Evolutionary conservation across 768 basidiomycete genomes (phyloP), one percentile per base, ranked within the genome.

Genomic region (Rhodotorula sphaerocarpa): DNA sequence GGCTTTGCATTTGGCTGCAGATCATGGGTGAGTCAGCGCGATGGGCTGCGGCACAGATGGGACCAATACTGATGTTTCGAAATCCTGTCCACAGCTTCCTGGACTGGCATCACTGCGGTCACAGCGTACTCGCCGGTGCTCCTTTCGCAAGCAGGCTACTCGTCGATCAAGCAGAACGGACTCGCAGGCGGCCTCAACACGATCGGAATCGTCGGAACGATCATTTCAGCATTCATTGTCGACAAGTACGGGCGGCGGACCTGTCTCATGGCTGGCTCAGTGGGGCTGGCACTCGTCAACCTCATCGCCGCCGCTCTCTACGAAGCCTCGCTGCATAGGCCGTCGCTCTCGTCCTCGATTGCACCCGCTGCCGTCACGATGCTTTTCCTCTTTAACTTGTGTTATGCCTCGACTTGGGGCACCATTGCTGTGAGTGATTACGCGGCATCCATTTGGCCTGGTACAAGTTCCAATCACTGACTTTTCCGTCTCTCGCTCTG

Each of bases 281-380:
- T 58, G 16, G 54, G 42, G 15, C 54, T 55, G 42, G 54, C 54
- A 30, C 23, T 43, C 6, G 54, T 55, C 54, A 55, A 70, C 54
- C 55, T 59, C 57, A 53, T 70, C 48, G 65, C 69, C 10, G 69
- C 65, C 7, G 62, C 57, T 36, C 55, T 70, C 21, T 66, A 70
- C 61, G 65, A 70, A 43, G 69, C 62, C 1, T 60, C 61, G 20
- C 57, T 58, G 1, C 53, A 66, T 25, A 53, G 63, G 21, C 58
- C 57, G 6, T 33, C 41, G 31, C 50, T 55, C n/a, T 61, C 65
- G 4, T 23, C 60, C 23, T 27, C 41, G 9, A 63, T 70, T 47
- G 69, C 69, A n/a, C 69, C 69, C 25, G 69, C 65, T 20, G 69
- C 69, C 83, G 84, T 30, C 81, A 82, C 56, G 70, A 55, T 73